Evolutionary conservation across 352 stramenopile genomes (phyloP).

Genomic region (Saprolegnia parasitica): DNA sequence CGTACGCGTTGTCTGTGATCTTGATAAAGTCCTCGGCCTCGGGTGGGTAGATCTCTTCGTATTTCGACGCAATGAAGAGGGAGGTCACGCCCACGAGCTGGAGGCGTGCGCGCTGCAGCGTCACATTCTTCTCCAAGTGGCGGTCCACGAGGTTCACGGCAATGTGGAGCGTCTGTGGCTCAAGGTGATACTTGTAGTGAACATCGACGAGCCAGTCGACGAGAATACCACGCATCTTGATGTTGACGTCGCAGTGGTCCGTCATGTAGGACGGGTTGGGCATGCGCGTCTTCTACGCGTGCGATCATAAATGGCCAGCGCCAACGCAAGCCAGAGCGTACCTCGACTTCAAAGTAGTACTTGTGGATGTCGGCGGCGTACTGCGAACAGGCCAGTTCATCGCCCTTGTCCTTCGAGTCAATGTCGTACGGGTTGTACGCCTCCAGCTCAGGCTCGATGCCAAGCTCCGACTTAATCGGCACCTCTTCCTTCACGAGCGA

Average conservation of each 20-base stretch:
- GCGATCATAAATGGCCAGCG: neutral
- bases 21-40: constrained; percentile 94
- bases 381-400: constrained; percentile 62
- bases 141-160: constrained; percentile 78
- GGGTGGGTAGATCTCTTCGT: constrained; percentile 97
- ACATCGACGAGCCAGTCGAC: constrained; percentile 98
- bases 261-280: constrained; percentile 67
- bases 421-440: constrained; percentile 48
- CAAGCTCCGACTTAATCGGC: neutral
- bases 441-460: constrained; percentile 29
- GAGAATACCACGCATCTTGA: constrained; percentile 98
- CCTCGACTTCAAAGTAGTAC: constrained; percentile 68
- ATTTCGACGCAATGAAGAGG: constrained; percentile 97
- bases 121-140: constrained; percentile 64
- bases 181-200: constrained; percentile 76
- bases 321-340: constrained; percentile 23
- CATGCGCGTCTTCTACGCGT: constrained; percentile 51
- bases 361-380: constrained; percentile 81
- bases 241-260: constrained; percentile 96
- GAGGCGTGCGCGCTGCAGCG: constrained; percentile 79
- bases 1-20: constrained; percentile 96
- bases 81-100: constrained; percentile 95
- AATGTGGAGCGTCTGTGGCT: constrained; percentile 79
- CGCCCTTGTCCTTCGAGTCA: constrained; percentile 62
- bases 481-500: constrained; percentile 21